A percentile compares a stretch with the other conserved stretches of the same genome.
Conservation (phyloP, 768 basidiomycete species). For the Kwoniella bestiolae region DNA sequence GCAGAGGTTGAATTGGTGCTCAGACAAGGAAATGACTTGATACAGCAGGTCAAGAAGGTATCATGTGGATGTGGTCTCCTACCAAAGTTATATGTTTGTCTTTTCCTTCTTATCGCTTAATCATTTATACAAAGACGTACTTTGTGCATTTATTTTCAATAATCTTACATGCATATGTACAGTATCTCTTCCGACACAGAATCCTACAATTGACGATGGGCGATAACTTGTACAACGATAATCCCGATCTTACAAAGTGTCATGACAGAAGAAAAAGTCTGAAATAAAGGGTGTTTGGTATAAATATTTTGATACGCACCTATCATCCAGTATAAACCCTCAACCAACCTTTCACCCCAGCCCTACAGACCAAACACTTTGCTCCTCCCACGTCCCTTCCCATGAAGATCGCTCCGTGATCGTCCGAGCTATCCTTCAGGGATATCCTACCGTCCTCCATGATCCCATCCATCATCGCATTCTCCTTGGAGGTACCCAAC, state of each 20-base stretch:
- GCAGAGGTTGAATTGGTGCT: neutral
- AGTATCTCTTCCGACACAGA: neutral
- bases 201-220: neutral
- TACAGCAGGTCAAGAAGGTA: neutral
- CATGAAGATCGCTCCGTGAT: neutral
- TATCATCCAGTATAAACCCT: constrained; percentile 29
- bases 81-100: neutral
- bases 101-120: neutral
- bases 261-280: too few species aligned
- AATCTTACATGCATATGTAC: neutral
- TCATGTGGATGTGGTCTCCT: neutral
- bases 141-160: neutral
- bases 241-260: too few species aligned
- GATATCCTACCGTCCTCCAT: neutral
- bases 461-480: neutral
- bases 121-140: neutral
- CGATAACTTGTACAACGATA: neutral
- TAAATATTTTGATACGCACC: too few species aligned
- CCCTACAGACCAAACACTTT: constrained; percentile 32
- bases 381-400: neutral
- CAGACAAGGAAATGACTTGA: neutral
- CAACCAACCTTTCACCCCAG: constrained; percentile 30
- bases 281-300: too few species aligned
- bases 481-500: neutral
- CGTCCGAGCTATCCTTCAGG: neutral